Conservation (phyloP, 1,284 basidiomycete genomes). For the Quambalaria eucalypti region DNA sequence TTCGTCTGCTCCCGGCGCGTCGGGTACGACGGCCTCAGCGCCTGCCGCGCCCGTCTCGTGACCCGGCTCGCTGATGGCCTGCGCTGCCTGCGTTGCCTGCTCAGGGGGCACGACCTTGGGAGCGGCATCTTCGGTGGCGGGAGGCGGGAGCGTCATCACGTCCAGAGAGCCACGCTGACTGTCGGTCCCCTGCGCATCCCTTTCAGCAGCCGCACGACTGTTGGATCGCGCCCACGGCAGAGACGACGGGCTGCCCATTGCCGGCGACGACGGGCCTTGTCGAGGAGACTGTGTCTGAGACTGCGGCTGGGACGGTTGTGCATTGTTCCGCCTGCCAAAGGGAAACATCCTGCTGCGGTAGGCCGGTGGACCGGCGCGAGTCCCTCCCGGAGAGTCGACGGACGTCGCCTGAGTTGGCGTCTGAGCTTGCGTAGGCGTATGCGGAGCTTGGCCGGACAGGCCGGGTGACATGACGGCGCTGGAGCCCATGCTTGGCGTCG, state of each 20-base stretch:
- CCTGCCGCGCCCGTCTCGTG: not conserved
- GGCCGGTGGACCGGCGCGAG: not conserved
- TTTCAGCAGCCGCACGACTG: too few relatives aligned
- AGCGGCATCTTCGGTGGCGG: not conserved
- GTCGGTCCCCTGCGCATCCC: not conserved
- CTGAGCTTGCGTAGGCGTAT: too few relatives aligned
- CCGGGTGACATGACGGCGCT: not conserved
- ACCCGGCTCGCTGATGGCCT: not conserved
- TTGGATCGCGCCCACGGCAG: not conserved
- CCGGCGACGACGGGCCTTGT: too few relatives aligned
- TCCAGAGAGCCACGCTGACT: not conserved
- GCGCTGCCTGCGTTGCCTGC: not conserved
- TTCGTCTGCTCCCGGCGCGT: not conserved
- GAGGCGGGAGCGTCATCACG: not conserved
- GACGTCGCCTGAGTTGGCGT: too few relatives aligned
- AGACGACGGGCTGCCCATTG: not conserved
- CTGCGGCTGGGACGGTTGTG: not conserved
- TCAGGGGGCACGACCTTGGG: not conserved
- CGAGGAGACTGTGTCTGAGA: not conserved
- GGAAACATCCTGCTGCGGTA: slow-evolving; percentile 1
- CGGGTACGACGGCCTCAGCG: not conserved
- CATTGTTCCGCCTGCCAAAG: not conserved
- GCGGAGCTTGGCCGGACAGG: not conserved
- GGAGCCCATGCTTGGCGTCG: not conserved
- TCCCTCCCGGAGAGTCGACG: too few relatives aligned